Evolutionary conservation across 2,329 filamentous ascomycete genomes (phyloP).

Genomic region (Exophiala viscosa): DNA sequence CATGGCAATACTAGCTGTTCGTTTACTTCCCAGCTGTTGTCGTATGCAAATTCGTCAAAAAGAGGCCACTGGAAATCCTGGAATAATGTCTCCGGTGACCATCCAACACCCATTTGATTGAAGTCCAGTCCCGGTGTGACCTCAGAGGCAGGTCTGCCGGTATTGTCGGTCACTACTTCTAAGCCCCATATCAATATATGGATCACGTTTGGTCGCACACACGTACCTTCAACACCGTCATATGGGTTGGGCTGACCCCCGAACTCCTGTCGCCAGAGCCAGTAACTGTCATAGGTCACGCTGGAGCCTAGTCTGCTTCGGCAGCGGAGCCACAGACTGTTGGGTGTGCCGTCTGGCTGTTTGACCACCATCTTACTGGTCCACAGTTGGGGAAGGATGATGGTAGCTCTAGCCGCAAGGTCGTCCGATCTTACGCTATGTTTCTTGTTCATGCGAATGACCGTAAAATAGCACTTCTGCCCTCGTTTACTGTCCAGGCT

Average conservation of each 20-base stretch:
- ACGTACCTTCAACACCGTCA: constrained; percentile 14
- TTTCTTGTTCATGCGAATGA: constrained; percentile 13
- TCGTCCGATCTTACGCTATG: constrained; percentile 17
- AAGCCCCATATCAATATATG: not conserved
- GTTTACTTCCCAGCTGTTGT: not conserved
- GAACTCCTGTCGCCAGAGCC: constrained; percentile 19
- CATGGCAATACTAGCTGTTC: not conserved
- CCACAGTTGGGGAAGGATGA: constrained; percentile 20
- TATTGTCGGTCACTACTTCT: constrained; percentile 7
- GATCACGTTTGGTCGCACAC: not conserved
- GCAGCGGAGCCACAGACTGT: constrained; percentile 14
- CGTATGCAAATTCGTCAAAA: constrained; percentile 11
- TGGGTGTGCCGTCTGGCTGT: constrained; percentile 10
- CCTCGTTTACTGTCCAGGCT: constrained; percentile 10
- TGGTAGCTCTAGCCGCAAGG: constrained; percentile 8
- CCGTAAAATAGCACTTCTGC: constrained; percentile 16
- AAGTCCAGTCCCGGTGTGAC: constrained; percentile 2
- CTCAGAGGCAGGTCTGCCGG: not conserved
- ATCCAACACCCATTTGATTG: constrained; percentile 16
- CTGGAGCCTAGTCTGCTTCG: constrained; percentile 16
- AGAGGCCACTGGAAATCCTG: constrained; percentile 20
- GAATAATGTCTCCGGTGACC: constrained; percentile 15
- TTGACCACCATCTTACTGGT: constrained; percentile 14
- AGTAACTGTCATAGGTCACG: constrained; percentile 16
- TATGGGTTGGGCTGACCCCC: constrained; percentile 11